phyloP scores from a whole-genome alignment of 768 basidiomycete genomes.

The Termitomyces sp. region DNA sequence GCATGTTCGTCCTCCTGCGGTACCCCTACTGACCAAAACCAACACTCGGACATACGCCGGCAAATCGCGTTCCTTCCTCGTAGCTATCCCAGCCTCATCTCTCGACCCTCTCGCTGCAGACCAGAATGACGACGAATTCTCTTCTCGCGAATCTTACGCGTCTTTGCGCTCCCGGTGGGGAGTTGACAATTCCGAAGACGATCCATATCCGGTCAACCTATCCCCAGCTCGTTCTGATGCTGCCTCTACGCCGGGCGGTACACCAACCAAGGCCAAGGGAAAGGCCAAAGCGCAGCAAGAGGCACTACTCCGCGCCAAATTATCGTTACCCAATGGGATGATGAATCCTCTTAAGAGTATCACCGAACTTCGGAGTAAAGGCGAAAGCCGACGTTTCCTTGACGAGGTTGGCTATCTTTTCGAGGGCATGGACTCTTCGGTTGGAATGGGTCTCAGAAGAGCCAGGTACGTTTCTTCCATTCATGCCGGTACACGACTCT shows the following conservation, averaged over 20 bases:
- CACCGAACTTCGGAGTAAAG: slow-evolving; percentile 75
- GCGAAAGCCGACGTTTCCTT: slow-evolving; percentile 74
- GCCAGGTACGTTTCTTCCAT: slow-evolving; percentile 48
- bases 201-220: slow-evolving; percentile 39
- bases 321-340: slow-evolving; percentile 48
- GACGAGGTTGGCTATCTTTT: slow-evolving; percentile 86
- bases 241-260: slow-evolving; percentile 30
- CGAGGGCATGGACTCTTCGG: slow-evolving; percentile 64
- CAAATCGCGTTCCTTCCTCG: slow-evolving; percentile 76
- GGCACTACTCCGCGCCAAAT: slow-evolving; percentile 11
- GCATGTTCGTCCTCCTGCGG: slow-evolving; percentile 20
- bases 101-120: slow-evolving; percentile 19
- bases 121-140: slow-evolving; percentile 46
- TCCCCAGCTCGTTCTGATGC: slow-evolving; percentile 31
- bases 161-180: slow-evolving; percentile 78
- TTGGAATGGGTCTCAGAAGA: slow-evolving; percentile 54
- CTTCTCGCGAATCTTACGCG: slow-evolving; percentile 68
- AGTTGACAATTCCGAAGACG: slow-evolving; percentile 76
- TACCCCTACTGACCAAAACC: slow-evolving; percentile 22
- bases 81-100: slow-evolving; percentile 46
- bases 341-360: slow-evolving; percentile 78
- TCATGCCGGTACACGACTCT: background rate
- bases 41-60: slow-evolving; percentile 71
- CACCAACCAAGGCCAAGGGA: slow-evolving; percentile 37
- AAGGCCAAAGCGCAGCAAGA: slow-evolving; percentile 29